Evolutionary conservation across 768 basidiomycete genomes (phyloP).

Genomic region (Nidula microcarpa): DNA sequence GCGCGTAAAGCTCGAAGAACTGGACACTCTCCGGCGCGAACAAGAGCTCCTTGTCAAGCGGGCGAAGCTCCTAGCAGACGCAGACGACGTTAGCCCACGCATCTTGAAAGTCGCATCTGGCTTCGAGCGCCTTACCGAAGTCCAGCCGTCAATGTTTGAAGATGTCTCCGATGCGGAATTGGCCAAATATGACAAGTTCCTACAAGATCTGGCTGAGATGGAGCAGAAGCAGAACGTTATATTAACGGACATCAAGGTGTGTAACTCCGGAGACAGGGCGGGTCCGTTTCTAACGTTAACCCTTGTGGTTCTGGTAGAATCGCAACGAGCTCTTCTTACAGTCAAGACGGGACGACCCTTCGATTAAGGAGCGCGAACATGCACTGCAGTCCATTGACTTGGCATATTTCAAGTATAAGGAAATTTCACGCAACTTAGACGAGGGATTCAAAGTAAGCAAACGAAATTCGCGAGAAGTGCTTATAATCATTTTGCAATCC

Average conservation of each 20-base stretch:
- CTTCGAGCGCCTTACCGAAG: slow-evolving; percentile 64
- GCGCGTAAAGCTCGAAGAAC: slow-evolving; percentile 70
- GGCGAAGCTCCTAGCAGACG: slow-evolving; percentile 55
- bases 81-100: slow-evolving; percentile 71
- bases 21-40: slow-evolving; percentile 67
- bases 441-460: slow-evolving; percentile 78
- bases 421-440: slow-evolving; percentile 79
- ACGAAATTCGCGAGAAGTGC: not conserved
- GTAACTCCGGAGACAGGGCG: not conserved
- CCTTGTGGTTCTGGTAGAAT: slow-evolving; percentile 42
- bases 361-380: slow-evolving; percentile 75
- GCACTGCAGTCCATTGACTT: slow-evolving; percentile 80
- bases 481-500: not conserved
- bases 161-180: slow-evolving; percentile 76
- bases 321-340: slow-evolving; percentile 70
- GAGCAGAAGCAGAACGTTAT: slow-evolving; percentile 62
- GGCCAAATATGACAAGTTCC: slow-evolving; percentile 75
- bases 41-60: slow-evolving; percentile 62
- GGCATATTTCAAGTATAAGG: slow-evolving; percentile 84
- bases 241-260: slow-evolving; percentile 66
- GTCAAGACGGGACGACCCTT: slow-evolving; percentile 74
- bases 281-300: slow-evolving; percentile 1
- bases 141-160: slow-evolving; percentile 86
- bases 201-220: slow-evolving; percentile 52
- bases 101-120: slow-evolving; percentile 65